Evolutionary conservation across 83 land plant genomes (phyloP), one percentile per base, ranked within the genome.

Genomic region (Diphasiastrum complanatum): DNA sequence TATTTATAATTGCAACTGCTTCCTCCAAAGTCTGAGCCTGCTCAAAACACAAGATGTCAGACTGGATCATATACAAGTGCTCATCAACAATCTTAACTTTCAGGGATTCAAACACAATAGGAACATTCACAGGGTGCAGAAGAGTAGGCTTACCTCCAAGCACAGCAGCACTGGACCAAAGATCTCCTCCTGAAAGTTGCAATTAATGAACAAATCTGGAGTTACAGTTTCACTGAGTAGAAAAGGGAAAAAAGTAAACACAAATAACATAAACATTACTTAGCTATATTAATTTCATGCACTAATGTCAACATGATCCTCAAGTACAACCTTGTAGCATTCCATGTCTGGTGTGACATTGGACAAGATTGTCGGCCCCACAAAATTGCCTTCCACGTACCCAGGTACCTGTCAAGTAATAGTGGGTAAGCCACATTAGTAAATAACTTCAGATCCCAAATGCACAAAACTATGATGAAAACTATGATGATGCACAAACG

Each of bases 111-210:
- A 26, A 22, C 50, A 30, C 66, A 24, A 45, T 26, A 20, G 29
- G 2, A 26, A 47, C 51, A 18, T 31, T 45, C 8, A 14, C n/a
- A 50, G 22, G 57, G 31, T 40, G 35, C 26, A 24, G 20, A 18
- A 2, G 14, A 2, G n/a, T 23, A 57, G 20, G 29, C 3, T 28
- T 61, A 87, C 92, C 88, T 88, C 61, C 87, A 92, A 76, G 76
- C 90, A 83, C 35, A 92, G 79, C 18, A 92, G 83, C 46, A 92
- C 95, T 26, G 95, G 97, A 6, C 97, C 97, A 71, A 92, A 92
- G 35, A 92, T 87, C 52, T 92, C 97, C 67, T 88, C 87, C 97
- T 87, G 79, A n/a, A n/a, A n/a, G n/a, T n/a, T n/a, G n/a, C n/a
- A n/a, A n/a, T n/a, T n/a, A n/a, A n/a, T n/a, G n/a, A n/a, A n/a